These are phyloP conservation scores for Morella rubra DNA, from an alignment of 306 rosid species.

Conservation along the genomic window DNA sequence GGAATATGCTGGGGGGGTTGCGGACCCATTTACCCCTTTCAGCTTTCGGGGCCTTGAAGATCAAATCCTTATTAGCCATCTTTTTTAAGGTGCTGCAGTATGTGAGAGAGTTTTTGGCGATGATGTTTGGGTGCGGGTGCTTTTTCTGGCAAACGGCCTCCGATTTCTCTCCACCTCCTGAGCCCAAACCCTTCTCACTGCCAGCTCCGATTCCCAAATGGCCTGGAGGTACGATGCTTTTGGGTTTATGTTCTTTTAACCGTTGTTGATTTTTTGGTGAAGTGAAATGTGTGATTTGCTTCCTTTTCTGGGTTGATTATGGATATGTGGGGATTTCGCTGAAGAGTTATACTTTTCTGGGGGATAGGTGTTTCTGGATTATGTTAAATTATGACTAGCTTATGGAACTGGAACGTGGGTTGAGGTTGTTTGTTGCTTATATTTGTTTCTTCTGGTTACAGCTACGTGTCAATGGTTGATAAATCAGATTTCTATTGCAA, in stretches of 20 bases:
- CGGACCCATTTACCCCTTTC: not conserved
- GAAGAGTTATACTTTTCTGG: conserved; percentile 3
- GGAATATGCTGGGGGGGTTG: not conserved
- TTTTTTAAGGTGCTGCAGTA: not conserved
- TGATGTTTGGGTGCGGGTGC: conserved; percentile 45
- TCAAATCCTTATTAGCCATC: not conserved
- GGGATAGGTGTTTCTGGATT: conserved; percentile 4
- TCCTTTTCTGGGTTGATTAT: not conserved
- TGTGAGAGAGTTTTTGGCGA: conserved; percentile 17
- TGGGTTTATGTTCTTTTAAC: too few species aligned
- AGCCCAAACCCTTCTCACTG: conserved; percentile 49
- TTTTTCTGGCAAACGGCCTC: conserved; percentile 36
- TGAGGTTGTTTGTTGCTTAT: not conserved
- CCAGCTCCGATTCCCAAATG: conserved; percentile 60
- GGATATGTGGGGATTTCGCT: not conserved
- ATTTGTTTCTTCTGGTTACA: not conserved
- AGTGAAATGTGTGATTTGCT: conserved; percentile 2
- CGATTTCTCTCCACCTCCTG: conserved; percentile 32
- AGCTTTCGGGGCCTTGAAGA: not conserved
- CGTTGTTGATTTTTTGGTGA: not conserved
- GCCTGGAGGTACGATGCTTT: conserved; percentile 55
- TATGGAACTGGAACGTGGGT: not conserved
- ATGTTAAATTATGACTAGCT: conserved; percentile 1
- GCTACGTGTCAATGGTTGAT: not conserved
- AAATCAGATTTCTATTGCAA: conserved; percentile 6